phyloP scores from a whole-genome alignment of 495 filamentous ascomycete species.

The Aspergillus mulundensis region DNA sequence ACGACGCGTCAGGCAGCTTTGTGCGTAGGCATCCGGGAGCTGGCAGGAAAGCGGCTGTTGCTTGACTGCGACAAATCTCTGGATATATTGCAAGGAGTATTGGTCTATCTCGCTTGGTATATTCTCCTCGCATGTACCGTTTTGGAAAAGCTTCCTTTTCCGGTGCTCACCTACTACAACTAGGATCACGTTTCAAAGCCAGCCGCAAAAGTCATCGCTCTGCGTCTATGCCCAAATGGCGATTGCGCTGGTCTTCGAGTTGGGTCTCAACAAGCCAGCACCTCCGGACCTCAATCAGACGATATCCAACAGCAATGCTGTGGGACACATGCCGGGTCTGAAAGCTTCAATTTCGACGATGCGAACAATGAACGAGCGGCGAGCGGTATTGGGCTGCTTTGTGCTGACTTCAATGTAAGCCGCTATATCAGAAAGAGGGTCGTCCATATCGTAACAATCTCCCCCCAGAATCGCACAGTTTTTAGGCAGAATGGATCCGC shows the following conservation, averaged over 20 bases:
- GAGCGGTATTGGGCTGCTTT: conserved; percentile 8
- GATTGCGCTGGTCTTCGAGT: conserved; percentile 7
- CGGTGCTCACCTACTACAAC: no score
- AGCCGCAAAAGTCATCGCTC: conserved; percentile 7
- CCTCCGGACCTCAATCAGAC: neutral
- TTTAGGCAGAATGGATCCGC: conserved; percentile 5
- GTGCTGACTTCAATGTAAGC: conserved; percentile 9
- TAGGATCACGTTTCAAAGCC: conserved; percentile 6
- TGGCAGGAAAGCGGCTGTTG: conserved; percentile 2
- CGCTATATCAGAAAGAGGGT: no score
- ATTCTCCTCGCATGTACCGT: neutral
- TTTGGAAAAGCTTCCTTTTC: no score
- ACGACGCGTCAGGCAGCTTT: neutral
- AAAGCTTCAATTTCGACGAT: conserved; percentile 1
- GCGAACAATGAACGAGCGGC: conserved; percentile 12
- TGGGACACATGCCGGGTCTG: neutral
- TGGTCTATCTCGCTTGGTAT: conserved; percentile 12
- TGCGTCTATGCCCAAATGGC: conserved; percentile 11
- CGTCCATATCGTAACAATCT: no score
- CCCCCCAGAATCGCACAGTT: no score
- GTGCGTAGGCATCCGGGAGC: neutral
- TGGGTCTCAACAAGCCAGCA: conserved; percentile 4
- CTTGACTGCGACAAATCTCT: conserved; percentile 4
- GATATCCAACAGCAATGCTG: neutral
- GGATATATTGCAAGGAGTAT: conserved; percentile 9